Evolutionary conservation across 805 yeast species (phyloP), one percentile per base, ranked within the genome.

Genomic region (Ogataea angusta): DNA sequence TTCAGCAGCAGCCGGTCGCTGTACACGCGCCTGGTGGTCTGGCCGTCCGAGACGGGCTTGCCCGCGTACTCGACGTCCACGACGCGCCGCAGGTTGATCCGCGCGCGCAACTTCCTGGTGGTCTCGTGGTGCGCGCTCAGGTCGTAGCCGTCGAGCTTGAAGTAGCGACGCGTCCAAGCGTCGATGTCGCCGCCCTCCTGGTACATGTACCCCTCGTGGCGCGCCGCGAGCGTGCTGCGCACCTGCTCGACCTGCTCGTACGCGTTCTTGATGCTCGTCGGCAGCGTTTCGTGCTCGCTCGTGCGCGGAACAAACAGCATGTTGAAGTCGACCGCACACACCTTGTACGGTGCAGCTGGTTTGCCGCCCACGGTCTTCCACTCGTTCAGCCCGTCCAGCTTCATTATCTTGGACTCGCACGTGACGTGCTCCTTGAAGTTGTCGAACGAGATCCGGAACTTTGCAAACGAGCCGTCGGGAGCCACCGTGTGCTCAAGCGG

Each of bases 121-220:
- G 68, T 68, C 48, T 83, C 93, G 50, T 85, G 82, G 56, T 82
- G 86, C 0, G 96, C 96, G 39, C 80, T 70, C 50, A 90, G 66
- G 25, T 80, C 76, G 7, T 80, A 73, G 0, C 91, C 95, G 33
- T 74, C 68, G n/a, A 90, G 68, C 48, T 75, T 80, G 66, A 82
- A 88, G 64, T 63, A 86, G 42, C 97, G 72, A 49, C 84, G 76
- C 51, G 85, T 77, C 80, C 90, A 78, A 21, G 71, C 67, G 12
- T 72, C 75, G 51, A 93, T 76, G 64, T 90, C 98, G 8, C 97
- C 97, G 14, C 98, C 98, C 55, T 83, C 87, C 64, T 90, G 98
- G 52, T 79, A 78, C 65, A 91, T 66, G 54, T 68, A 81, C 0
- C 97, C 97, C 56, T 84, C 82, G 53, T 67, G 66, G 2, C 36